phyloP scores from a whole-genome alignment of 2,329 filamentous ascomycete species.

The Fusarium luffae region DNA sequence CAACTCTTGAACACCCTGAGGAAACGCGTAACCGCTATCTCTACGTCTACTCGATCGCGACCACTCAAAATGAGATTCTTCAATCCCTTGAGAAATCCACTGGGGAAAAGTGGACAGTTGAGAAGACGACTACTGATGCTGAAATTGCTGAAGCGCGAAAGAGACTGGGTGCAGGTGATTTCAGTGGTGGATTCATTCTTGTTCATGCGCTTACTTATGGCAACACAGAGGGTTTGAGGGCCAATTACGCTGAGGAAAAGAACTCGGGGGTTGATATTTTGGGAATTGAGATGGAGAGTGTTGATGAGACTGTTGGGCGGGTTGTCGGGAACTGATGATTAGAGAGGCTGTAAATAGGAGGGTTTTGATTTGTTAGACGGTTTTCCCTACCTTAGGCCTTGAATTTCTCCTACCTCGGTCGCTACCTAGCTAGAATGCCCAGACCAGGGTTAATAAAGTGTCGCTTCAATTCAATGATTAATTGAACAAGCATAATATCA shows the following conservation, averaged over 20 bases:
- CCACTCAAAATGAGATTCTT: neutral
- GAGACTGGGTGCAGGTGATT: neutral
- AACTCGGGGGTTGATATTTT: neutral
- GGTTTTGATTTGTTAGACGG: too few relatives aligned
- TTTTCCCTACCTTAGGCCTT: too few relatives aligned
- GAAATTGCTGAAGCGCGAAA: neutral
- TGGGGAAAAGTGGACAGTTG: neutral
- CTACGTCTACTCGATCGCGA: neutral
- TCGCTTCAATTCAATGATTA: too few relatives aligned
- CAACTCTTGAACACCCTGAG: neutral
- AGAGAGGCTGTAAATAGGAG: too few relatives aligned
- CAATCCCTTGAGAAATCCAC: neutral
- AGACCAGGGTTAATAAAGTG: too few relatives aligned
- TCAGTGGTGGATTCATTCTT: neutral
- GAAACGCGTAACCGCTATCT: constrained; percentile 5
- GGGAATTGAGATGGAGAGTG: neutral
- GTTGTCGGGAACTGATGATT: neutral
- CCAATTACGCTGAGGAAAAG: neutral
- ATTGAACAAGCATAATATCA: too few relatives aligned
- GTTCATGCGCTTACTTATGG: neutral
- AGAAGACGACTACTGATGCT: neutral
- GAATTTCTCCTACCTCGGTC: too few relatives aligned
- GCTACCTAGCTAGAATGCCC: too few relatives aligned
- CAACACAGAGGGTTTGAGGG: neutral
- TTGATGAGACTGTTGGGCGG: neutral